Conservation (phyloP, 225 moss, liverwort and hornwort genomes). For the Antitrichia curtipendula region DNA sequence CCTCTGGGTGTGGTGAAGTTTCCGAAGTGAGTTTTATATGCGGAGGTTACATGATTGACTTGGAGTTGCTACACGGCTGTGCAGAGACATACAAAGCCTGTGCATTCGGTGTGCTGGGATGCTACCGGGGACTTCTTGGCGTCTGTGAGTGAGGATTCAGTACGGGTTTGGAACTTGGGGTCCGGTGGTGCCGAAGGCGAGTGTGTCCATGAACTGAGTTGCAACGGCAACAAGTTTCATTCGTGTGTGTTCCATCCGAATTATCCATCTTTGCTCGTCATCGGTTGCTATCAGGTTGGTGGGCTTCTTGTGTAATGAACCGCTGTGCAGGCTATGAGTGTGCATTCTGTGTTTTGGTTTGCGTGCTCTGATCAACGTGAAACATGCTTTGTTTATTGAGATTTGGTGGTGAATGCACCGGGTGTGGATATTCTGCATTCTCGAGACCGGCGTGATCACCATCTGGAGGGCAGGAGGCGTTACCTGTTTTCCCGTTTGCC, state of each 20-base stretch:
- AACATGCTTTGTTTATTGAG: neutral
- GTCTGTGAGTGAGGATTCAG: slow-evolving; percentile 97
- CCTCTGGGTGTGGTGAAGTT: neutral
- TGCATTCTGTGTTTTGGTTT: neutral
- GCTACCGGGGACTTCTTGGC: slow-evolving; percentile 93
- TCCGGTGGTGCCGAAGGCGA: slow-evolving; percentile 76
- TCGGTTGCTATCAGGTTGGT: slow-evolving; percentile 95
- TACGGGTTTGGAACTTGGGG: slow-evolving; percentile 96
- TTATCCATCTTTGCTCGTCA: slow-evolving; percentile 90
- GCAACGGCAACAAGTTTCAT: slow-evolving; percentile 98
- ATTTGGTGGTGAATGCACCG: neutral
- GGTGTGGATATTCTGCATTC: neutral
- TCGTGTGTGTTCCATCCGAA: slow-evolving; percentile 99
- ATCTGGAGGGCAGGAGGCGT: neutral
- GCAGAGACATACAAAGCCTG: slow-evolving; percentile 99
- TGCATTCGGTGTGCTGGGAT: slow-evolving; percentile 99
- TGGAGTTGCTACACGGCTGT: neutral
- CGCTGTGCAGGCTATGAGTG: neutral
- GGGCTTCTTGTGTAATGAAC: neutral
- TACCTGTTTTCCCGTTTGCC: neutral
- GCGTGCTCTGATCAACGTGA: neutral
- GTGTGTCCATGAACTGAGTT: slow-evolving; percentile 95
- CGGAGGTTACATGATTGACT: neutral
- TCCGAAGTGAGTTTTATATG: neutral
- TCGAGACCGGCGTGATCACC: neutral